Evolutionary conservation across 768 basidiomycete genomes (phyloP), one percentile per base, ranked within the genome.

Genomic region (Calvatia gigantea): DNA sequence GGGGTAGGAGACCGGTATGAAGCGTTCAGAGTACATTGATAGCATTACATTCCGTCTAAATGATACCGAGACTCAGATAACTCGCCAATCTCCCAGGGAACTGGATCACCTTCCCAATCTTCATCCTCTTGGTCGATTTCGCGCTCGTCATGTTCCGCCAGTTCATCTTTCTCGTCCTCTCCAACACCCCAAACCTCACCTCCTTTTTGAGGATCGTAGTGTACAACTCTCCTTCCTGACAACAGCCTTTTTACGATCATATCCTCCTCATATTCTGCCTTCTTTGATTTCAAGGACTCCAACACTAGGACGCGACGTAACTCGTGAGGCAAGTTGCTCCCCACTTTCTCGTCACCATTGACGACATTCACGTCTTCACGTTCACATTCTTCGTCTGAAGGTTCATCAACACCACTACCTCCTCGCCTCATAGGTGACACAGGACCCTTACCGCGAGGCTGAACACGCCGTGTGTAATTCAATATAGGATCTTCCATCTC

Each of bases 71-170:
- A 33, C 32, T 49, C 44, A 67, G 78, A 91, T 69, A 92, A 62
- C 62, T 90, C 90, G 50, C 83, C 90, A 7, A 82, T 76, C 69
- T 87, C 87, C 90, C 90, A 92, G 57, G 89, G 86, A 32, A 91
- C 78, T 33, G 86, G 85, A 68, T 91, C 89, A 32, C 86, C 83
- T 69, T 91, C 90, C 90, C 90, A 92, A 59, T 86, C 85, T 39
- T 81, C 79, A 62, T 82, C 83, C 28, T 69, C 75, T 46, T 77
- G 81, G 21, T 63, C 65, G 38, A 70, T 62, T 67, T 66, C 65
- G 42, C 57, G 58, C 8, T 44, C 56, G 33, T 48, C 58, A 28
- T 46, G 41, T 35, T 55, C 57, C 31, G 46, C 58, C 6, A 50
- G 37, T 29, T 55, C 55, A 23, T 48, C 49, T 31, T 21, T 54